These are phyloP conservation scores for Trichoderma parareesei DNA, from an alignment of 495 filamentous ascomycete species.

Conservation along the genomic window DNA sequence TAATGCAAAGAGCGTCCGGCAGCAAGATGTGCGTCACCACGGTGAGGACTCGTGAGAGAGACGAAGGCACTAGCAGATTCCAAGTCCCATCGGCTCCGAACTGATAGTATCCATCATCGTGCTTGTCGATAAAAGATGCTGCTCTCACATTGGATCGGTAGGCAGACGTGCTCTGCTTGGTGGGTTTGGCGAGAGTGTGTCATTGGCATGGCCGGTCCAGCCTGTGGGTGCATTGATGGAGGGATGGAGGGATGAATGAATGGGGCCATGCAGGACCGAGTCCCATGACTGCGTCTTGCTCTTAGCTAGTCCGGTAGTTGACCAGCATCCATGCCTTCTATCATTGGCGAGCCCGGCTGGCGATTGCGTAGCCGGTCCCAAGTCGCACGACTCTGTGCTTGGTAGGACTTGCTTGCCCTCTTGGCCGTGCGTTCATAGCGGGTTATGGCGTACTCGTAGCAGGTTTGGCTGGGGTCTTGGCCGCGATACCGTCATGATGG, in stretches of 20 bases:
- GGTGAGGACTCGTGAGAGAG: constrained; percentile 9
- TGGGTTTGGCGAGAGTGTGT: constrained; percentile 1
- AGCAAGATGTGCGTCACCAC: constrained; percentile 1
- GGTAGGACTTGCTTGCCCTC: too few relatives aligned
- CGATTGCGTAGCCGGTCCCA: too few relatives aligned
- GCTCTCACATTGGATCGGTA: neutral
- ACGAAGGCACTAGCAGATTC: neutral
- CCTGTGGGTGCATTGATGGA: neutral
- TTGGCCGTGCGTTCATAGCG: too few relatives aligned
- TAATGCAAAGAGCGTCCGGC: neutral
- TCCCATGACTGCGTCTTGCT: neutral
- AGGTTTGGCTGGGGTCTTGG: neutral
- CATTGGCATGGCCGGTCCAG: neutral
- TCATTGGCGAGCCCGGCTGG: too few relatives aligned
- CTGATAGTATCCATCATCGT: neutral
- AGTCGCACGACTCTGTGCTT: too few relatives aligned
- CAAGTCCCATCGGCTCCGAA: neutral
- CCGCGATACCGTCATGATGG: constrained; percentile 2
- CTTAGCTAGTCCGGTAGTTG: neutral
- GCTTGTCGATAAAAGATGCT: constrained; percentile 1
- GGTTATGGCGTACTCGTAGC: neutral
- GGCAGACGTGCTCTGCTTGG: neutral
- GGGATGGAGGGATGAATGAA: neutral
- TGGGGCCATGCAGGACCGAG: neutral
- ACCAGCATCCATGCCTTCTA: neutral